Conservation (phyloP, 768 basidiomycete species). For the Hygrophorus russula region DNA sequence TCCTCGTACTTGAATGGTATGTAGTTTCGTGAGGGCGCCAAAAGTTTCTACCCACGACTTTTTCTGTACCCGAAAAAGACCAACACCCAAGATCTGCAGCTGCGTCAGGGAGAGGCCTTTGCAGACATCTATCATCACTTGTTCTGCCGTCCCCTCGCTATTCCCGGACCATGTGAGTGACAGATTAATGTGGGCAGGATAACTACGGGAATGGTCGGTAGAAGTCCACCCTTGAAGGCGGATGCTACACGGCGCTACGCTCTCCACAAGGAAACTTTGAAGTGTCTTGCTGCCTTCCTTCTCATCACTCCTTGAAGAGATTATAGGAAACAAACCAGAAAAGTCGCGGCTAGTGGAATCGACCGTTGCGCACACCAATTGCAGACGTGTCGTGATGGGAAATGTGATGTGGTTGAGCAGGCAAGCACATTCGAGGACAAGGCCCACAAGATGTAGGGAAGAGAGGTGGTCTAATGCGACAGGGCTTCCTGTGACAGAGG, state of each 20-base stretch:
- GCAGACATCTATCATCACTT: slow-evolving; percentile 13
- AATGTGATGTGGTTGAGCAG: slow-evolving; percentile 15
- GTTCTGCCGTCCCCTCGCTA: slow-evolving; percentile 7
- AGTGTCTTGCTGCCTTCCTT: slow-evolving; percentile 7
- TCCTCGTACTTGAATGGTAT: slow-evolving; percentile 14
- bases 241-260: neutral
- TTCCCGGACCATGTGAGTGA: slow-evolving; percentile 15
- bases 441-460: slow-evolving; percentile 11
- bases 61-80: slow-evolving; percentile 8
- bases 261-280: slow-evolving; percentile 6
- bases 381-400: slow-evolving; percentile 9
- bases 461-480: slow-evolving; percentile 14
- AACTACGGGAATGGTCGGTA: slow-evolving; percentile 2
- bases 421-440: slow-evolving; percentile 15
- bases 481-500: slow-evolving; percentile 8
- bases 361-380: slow-evolving; percentile 11
- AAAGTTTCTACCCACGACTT: slow-evolving; percentile 17
- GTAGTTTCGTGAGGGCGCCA: slow-evolving; percentile 17
- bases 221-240: slow-evolving; percentile 1
- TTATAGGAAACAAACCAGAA: slow-evolving; percentile 10
- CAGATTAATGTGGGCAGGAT: slow-evolving; percentile 10
- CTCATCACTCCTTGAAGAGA: slow-evolving; percentile 4
- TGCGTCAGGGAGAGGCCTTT: slow-evolving; percentile 14
- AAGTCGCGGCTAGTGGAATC: slow-evolving; percentile 12
- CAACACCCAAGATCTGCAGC: slow-evolving; percentile 16